Evolutionary conservation across 768 basidiomycete species (phyloP), one percentile per base, ranked within the genome.

Genomic region (Strobilomyces confusus): DNA sequence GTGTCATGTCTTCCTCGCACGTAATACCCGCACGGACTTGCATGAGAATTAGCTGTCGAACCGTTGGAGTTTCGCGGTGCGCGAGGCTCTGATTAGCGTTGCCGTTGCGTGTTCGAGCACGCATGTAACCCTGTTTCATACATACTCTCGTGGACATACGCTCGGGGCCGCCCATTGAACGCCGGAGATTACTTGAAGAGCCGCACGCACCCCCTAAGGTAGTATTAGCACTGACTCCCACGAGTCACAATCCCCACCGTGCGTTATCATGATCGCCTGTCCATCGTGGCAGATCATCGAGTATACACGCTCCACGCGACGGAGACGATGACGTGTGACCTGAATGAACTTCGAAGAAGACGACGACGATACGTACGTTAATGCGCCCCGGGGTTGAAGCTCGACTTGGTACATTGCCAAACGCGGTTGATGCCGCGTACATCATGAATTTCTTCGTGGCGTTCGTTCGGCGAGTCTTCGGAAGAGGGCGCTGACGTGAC

Each of bases 261-360:
- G 44, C n/a, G 19, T 48, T 17, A 26, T 26, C 26, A 12, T n/a
- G 25, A 5, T 36, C 4, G 17, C 26, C n/a, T 12, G 19, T 32
- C 11, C 20, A 33, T 41, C 37, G 11, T 25, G 44, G 25, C 9
- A 23, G 17, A 40, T 26, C 11, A 23, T 12, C 4, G 17, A 29
- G 33, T 14, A 15, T 7, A 4, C 22, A 6, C 11, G 9, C 5
- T 17, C 2, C 55, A 50, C 47, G 41, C 38, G 48, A 54, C 42
- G 32, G 13, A 37, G 46, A 49, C 51, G 3, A 9, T 19, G 8
- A n/a, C 17, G n/a, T 20, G 23, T 12, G 23, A 25, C 19, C 22
- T 20, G 48, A 43, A 56, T 50, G 59, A 51, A 44, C 48, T 44
- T 58, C 49, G 45, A 49, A 61, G 61, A 48, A 57, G 59, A 36